These are phyloP conservation scores for Penicillium antarcticum DNA, from an alignment of 495 filamentous ascomycete genomes.

Conservation along the genomic window DNA sequence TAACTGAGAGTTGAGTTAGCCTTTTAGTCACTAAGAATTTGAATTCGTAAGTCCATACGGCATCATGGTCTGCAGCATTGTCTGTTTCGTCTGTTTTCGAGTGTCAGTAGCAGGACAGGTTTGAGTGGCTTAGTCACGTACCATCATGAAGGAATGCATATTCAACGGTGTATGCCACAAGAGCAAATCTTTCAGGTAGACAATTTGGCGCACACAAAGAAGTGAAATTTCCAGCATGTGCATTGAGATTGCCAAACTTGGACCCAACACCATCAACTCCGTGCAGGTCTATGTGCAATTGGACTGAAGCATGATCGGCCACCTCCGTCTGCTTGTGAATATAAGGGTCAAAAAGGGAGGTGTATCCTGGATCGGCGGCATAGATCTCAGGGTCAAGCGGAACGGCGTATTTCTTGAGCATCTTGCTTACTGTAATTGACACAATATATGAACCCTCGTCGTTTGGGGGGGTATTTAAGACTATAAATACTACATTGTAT, in stretches of 20 bases:
- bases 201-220: not conserved
- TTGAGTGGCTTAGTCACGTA: not conserved
- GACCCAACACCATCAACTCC: not conserved
- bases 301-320: not conserved
- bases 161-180: not conserved
- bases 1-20: too few species aligned
- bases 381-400: not conserved
- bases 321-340: not conserved
- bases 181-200: not conserved
- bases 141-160: not conserved
- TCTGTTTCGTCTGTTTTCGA: too few species aligned
- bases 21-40: too few species aligned
- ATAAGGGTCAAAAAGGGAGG: not conserved
- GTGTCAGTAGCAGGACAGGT: too few species aligned
- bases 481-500: too few species aligned
- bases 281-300: not conserved
- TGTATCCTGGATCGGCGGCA: not conserved
- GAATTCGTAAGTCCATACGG: too few species aligned
- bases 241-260: not conserved
- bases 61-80: too few species aligned
- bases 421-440: too few species aligned
- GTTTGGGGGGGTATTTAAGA: too few species aligned
- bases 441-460: too few species aligned
- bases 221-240: not conserved
- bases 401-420: not conserved